phyloP scores from a whole-genome alignment of 2,329 filamentous ascomycete genomes.

The Trichoderma afroharzianum region DNA sequence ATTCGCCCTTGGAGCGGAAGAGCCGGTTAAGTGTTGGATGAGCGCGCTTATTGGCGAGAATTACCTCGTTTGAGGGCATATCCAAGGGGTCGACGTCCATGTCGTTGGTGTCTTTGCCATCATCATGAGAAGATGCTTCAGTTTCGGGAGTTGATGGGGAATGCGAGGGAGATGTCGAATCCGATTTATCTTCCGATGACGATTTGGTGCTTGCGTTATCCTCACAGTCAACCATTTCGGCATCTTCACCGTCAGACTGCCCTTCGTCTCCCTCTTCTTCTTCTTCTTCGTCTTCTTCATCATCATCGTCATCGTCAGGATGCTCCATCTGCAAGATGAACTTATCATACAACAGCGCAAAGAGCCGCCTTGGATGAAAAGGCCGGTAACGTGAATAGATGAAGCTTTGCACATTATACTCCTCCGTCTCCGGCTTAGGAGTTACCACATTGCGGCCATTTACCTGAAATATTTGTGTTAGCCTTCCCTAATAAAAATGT shows the following conservation, averaged over 20 bases:
- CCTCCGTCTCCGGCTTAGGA: slow-evolving; percentile 67
- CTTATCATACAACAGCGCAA: slow-evolving; percentile 44
- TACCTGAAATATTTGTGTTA: slow-evolving; percentile 28
- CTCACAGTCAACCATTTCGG: neutral
- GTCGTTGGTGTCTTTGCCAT: neutral
- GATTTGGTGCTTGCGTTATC: slow-evolving; percentile 12
- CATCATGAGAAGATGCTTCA: neutral
- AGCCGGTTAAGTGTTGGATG: slow-evolving; percentile 51
- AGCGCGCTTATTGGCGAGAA: slow-evolving; percentile 54
- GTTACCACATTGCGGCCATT: slow-evolving; percentile 52
- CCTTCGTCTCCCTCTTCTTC: neutral
- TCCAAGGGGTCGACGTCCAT: slow-evolving; percentile 24
- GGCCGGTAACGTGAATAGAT: slow-evolving; percentile 61
- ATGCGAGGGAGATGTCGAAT: neutral
- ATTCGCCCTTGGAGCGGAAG: slow-evolving; percentile 61
- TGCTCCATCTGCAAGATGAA: slow-evolving; percentile 50
- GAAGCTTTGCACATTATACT: slow-evolving; percentile 69
- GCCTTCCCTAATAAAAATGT: neutral
- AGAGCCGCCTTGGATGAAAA: slow-evolving; percentile 47
- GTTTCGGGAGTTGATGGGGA: neutral
- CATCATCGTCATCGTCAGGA: slow-evolving; percentile 33
- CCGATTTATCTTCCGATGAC: slow-evolving; percentile 20
- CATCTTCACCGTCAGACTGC: slow-evolving; percentile 12
- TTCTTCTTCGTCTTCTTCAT: slow-evolving; percentile 23
- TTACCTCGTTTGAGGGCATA: slow-evolving; percentile 38